These are phyloP conservation scores for Starmerella floricola DNA, from an alignment of 805 yeast species.

Conservation along the genomic window DNA sequence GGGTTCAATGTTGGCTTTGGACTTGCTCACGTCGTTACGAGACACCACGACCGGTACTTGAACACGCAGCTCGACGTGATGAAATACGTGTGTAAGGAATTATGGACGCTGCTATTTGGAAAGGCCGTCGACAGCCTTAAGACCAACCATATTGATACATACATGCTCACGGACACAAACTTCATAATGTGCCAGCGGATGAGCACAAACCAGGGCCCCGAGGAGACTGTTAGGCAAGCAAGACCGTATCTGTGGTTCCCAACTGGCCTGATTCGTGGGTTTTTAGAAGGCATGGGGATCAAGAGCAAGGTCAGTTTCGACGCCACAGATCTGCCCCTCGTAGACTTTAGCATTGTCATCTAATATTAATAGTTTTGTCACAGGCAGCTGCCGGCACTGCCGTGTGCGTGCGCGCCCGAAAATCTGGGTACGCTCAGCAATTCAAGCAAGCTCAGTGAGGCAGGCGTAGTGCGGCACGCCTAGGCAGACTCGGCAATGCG, in stretches of 20 bases:
- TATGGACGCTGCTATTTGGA: slow-evolving; percentile 68
- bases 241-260: slow-evolving; percentile 54
- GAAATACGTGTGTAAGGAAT: slow-evolving; percentile 86
- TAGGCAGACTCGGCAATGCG: slow-evolving; percentile 3
- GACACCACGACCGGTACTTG: slow-evolving; percentile 35
- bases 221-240: slow-evolving; percentile 28
- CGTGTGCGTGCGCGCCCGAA: too few species aligned
- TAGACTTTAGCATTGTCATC: slow-evolving; percentile 48
- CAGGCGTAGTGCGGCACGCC: too few species aligned
- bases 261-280: slow-evolving; percentile 64
- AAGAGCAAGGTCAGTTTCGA: slow-evolving; percentile 57
- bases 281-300: slow-evolving; percentile 55
- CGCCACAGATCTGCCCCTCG: slow-evolving; percentile 47
- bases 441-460: too few species aligned
- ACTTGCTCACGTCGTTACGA: slow-evolving; percentile 37
- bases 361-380: neutral
- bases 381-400: too few species aligned
- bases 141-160: slow-evolving; percentile 82
- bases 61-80: slow-evolving; percentile 65
- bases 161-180: slow-evolving; percentile 59
- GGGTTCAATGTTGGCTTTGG: slow-evolving; percentile 63
- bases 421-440: too few species aligned
- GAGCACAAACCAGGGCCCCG: slow-evolving; percentile 29
- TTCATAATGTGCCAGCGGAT: slow-evolving; percentile 45
- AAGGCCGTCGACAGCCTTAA: slow-evolving; percentile 86